Evolutionary conservation across 805 yeast genomes (phyloP), one percentile per base, ranked within the genome.

Genomic region (Zygosaccharomyces rouxii): DNA sequence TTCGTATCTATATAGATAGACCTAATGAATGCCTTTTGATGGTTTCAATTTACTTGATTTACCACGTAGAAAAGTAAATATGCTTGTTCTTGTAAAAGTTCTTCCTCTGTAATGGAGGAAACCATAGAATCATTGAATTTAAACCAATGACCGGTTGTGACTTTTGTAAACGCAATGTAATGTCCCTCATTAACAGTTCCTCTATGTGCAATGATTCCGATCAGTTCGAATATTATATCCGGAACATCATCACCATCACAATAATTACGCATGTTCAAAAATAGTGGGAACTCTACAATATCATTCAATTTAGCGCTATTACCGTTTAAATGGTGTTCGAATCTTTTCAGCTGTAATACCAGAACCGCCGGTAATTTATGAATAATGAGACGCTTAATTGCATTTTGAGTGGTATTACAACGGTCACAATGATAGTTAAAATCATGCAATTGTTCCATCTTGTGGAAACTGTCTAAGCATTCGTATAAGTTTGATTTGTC

Each of bases 181-280:
- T 94, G 99, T 9, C 99, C 99, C 1, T 97, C 94, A 63, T 89
- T 89, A 5, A 92, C 94, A 16, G 92, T 83, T 1, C 99, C 99
- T 29, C 81, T 82, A 66, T 94, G 99, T 58, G 89, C 81, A 7
- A 94, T 84, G 28, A 90, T 79, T 1, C 92, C 96, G 67, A 83
- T 89, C 37, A 94, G 74, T 67, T 92, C 97, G 67, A 86, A 92
- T 1, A 80, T 67, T n/a, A 78, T 61, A 46, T 73, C 68, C 26
- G 74, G 70, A 26, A 58, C 55, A 18, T 49, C 42, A 10, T 29
- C 51, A 23, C 47, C 50, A 21, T 39, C 49, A 40, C 70, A 71
- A 62, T 86, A 92, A 28, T 80, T 77, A 6, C 80, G 68, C 78
- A 94, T 73, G 62, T 92, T 83, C 44, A 94, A 68, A 58, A 79